Base-by-base conservation (phyloP, 805 yeast species). In the Saccharomycopsis babjevae region DNA sequence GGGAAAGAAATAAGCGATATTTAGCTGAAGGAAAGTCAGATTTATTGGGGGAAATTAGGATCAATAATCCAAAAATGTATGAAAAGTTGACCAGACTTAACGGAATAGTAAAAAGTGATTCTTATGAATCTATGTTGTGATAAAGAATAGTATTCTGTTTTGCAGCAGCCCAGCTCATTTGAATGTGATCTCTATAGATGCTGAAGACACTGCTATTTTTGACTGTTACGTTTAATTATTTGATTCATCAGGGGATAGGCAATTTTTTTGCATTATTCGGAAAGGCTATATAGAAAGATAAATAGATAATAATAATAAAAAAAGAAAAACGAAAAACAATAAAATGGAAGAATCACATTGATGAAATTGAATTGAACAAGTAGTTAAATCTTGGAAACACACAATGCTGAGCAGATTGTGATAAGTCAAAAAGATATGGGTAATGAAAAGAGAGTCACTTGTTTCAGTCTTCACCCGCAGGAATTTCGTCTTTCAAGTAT, bases 391-490 rank as follows among this genome's bases (percentile, higher is more conserved):
- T 56, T 56, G 3, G 25, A 22, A n/a, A 11, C 15, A 39, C 22
- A 38, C 30, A 18, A 13, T 18, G 15, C 15, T 54, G 42, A 56
- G 6, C 3, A 28, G 32, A 28, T 28, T 28, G 32, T 28, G 6
- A 28, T 28, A 28, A 28, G 6, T 28, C 6, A 50, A 7, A n/a
- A 50, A 50, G 30, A 16, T 40, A 18, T 40, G 3, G 46, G 46
- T 40, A 18, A 18, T 16, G 3, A 16, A 16, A 40, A 16, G n/a
- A 16, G 46, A 40, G 20, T 16, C 6, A 28, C 32, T 28, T 6
- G 16, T 43, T n/a, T 68, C 72, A 86, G 65, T 92, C 97, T 72
- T 94, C 98, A 28, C 98, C 99, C 5, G 96, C 96, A 15, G 99
- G 99, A 54, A 94, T 86, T 74, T 94, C 99, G 70, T 94, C 99